A percentile compares a stretch with the other conserved stretches of the same genome.
Evolutionary conservation across 75 land plant species (phyloP).

Genomic region (Pinus albicaulis): DNA sequence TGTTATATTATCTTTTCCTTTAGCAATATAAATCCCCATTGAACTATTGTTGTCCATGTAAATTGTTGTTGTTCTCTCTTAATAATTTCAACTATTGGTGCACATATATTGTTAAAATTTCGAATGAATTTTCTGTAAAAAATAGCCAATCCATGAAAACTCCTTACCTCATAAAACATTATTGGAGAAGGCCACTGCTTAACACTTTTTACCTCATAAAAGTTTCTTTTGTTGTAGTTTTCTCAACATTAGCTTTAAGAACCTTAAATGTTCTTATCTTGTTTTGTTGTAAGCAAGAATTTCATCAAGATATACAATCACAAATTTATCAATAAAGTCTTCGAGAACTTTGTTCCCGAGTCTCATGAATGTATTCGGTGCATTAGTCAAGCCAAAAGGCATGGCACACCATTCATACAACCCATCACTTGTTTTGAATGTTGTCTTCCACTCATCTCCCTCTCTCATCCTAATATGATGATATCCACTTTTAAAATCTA

Average conservation of each 20-base stretch:
- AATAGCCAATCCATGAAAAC: not conserved
- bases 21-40: not conserved
- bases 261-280: not conserved
- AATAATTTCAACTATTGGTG: not conserved
- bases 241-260: not conserved
- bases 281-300: slow-evolving; percentile 8
- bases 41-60: not conserved
- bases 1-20: not conserved
- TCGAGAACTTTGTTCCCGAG: not conserved
- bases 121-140: not conserved
- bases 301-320: slow-evolving; percentile 14
- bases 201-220: not conserved
- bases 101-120: not conserved
- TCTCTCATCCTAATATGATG: not conserved
- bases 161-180: not conserved
- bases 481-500: slow-evolving; percentile 16
- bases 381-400: slow-evolving; percentile 10
- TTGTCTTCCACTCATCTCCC: slow-evolving; percentile 17
- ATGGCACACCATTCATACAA: slow-evolving; percentile 1
- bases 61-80: not conserved
- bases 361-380: slow-evolving; percentile 4
- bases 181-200: not conserved
- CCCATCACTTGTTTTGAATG: slow-evolving; percentile 6
- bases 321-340: not conserved
- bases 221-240: not conserved